phyloP scores from a whole-genome alignment of 768 basidiomycete species.

The Lentinula boryana region DNA sequence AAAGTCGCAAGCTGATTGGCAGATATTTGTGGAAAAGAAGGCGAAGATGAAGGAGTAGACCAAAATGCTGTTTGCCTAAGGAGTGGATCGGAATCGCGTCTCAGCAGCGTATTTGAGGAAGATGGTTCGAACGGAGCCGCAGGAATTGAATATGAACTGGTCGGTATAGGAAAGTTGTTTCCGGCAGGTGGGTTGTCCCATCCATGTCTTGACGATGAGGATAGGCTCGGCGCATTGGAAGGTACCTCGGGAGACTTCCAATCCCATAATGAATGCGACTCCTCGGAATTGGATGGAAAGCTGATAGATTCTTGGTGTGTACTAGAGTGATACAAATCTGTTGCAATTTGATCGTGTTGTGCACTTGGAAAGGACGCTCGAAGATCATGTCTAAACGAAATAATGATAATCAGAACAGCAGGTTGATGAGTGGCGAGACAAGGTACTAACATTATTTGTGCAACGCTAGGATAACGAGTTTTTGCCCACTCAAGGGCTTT shows the following conservation, averaged over 20 bases:
- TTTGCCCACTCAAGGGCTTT: constrained; percentile 31
- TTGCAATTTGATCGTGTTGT: not conserved
- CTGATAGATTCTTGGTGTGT: not conserved
- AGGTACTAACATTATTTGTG: constrained; percentile 26
- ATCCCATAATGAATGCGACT: not conserved
- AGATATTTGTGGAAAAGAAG: not conserved
- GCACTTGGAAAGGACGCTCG: constrained; percentile 4
- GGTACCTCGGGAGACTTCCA: not conserved
- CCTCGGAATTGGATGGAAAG: not conserved
- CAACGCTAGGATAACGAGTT: constrained; percentile 28
- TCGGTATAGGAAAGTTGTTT: not conserved
- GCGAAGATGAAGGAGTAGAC: not conserved
- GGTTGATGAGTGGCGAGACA: not conserved
- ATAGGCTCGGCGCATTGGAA: not conserved
- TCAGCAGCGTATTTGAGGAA: not conserved
- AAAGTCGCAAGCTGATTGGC: not conserved
- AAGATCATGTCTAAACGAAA: constrained; percentile 2
- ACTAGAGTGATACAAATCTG: not conserved
- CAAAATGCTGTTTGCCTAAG: not conserved
- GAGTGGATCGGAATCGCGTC: not conserved
- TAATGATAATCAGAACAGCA: not conserved
- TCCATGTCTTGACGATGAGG: not conserved
- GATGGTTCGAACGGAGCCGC: not conserved
- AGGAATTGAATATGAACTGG: not conserved
- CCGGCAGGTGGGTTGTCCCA: not conserved